phyloP scores from a whole-genome alignment of 495 filamentous ascomycete species.

The Mytilinidion resinicola region DNA sequence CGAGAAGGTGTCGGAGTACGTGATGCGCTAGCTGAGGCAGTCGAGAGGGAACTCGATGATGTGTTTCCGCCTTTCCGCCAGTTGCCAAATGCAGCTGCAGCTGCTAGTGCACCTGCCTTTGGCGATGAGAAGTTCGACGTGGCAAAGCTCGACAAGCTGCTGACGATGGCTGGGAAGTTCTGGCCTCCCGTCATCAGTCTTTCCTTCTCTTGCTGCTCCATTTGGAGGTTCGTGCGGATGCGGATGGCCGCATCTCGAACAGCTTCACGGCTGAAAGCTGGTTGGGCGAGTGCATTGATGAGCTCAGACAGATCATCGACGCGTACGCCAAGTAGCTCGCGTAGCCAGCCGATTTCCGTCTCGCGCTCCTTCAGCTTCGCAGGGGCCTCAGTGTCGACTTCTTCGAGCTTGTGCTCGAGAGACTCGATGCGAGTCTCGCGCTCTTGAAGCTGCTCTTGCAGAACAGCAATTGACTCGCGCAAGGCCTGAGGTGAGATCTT shows the following conservation, averaged over 20 bases:
- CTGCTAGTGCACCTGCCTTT: conserved; percentile 71
- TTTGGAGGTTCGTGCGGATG: conserved; percentile 87
- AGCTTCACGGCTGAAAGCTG: conserved; percentile 63
- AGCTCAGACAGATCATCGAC: conserved; percentile 90
- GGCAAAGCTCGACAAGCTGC: conserved; percentile 3
- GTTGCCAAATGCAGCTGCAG: conserved; percentile 81
- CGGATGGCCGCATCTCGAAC: conserved; percentile 88
- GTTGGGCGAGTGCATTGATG: conserved; percentile 67
- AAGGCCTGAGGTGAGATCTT: conserved; percentile 90
- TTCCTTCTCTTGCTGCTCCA: conserved; percentile 94
- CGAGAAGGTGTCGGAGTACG: conserved; percentile 51
- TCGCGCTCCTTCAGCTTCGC: conserved; percentile 80
- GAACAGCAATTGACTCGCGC: conserved; percentile 88
- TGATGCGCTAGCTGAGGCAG: conserved; percentile 38
- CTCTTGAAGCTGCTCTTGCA: conserved; percentile 93
- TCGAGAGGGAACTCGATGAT: conserved; percentile 28
- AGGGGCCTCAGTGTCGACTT: conserved; percentile 64
- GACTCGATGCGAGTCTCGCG: conserved; percentile 83
- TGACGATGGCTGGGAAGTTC: conserved; percentile 47
- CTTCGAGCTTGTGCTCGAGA: conserved; percentile 64
- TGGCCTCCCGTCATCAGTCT: conserved; percentile 50
- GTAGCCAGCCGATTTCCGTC: conserved; percentile 91
- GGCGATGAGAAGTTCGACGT: conserved; percentile 65
- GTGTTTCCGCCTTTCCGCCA: conserved; percentile 61
- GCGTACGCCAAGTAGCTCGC: conserved; percentile 84